Evolutionary conservation across 805 yeast species (phyloP), one percentile per base, ranked within the genome.

Genomic region (Nakazawaea holstii): DNA sequence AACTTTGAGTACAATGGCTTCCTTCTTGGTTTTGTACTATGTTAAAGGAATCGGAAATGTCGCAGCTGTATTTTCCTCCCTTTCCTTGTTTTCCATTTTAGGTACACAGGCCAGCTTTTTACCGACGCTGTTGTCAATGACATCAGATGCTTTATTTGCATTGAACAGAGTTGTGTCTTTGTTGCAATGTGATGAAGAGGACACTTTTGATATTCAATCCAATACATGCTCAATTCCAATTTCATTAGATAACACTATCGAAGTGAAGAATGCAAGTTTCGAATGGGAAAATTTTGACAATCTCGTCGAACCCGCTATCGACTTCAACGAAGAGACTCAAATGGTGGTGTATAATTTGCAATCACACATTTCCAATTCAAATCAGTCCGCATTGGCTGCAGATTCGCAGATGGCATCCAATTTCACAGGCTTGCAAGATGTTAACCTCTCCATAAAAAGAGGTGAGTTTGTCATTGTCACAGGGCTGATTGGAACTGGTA

Each of bases 401-500:
- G 43, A 44, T 11, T 11, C 42, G 3, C 27, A 10, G 17, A 20
- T 13, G 8, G 32, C 17, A 42, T 15, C 38, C 31, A 33, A 52
- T 30, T 66, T 66, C 59, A 43, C 67, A 44, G 69, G 84, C 57
- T 54, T 77, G 62, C 48, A 53, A 40, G 54, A 79, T 55, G 60
- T 84, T 46, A 67, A 77, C 51, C 61, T 84, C 27, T 54, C 60
- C 2, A 66, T 84, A 39, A 60, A 69, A 39, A 73, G 72, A 47
- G 81, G 82, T 17, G 89, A 84, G 55, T 73, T 86, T 35, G 62
- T 84, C 4, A 78, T 81, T 47, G 69, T 83, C n/a, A 81, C 86
- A 0, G 92, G 91, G 10, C 62, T 79, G 2, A 81, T 84, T 55
- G 96, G 96, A 2, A 73, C 88, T 3, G 96, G 96, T 45, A 88